phyloP scores from a whole-genome alignment of 129 eudicot genomes.

The Arctium lappa region DNA sequence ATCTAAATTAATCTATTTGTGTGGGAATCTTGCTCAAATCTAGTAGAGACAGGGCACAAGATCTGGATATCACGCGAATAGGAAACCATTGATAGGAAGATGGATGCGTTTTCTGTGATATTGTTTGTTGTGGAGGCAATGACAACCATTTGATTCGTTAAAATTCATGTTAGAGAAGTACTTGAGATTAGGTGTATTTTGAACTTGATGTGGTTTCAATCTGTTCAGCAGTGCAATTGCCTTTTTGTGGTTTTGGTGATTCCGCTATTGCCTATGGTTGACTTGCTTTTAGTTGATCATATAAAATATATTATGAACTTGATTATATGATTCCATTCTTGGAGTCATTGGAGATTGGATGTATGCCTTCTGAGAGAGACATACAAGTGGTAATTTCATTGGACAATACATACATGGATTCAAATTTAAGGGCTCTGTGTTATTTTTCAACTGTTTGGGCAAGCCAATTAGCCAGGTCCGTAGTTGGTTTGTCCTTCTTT shows the following conservation, averaged over 20 bases:
- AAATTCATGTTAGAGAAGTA: neutral
- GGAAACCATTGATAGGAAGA: neutral
- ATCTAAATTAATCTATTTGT: neutral
- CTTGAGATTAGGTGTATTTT: neutral
- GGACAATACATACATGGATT: neutral
- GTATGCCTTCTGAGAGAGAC: neutral
- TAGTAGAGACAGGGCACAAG: neutral
- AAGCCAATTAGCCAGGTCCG: neutral
- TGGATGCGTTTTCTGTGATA: neutral
- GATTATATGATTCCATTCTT: neutral
- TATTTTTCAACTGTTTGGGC: neutral
- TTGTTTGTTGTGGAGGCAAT: neutral
- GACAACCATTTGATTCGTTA: constrained; percentile 4
- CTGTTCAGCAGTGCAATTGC: neutral
- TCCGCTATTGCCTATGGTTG: constrained; percentile 9
- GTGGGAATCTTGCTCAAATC: constrained; percentile 16
- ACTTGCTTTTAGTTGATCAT: constrained; percentile 6
- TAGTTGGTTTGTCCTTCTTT: neutral
- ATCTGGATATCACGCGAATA: constrained; percentile 16
- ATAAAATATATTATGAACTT: neutral
- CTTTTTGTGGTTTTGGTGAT: neutral
- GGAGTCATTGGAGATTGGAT: neutral
- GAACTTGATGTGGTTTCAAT: constrained; percentile 2
- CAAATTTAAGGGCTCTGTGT: neutral
- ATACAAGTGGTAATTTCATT: neutral